Evolutionary conservation across 2,329 filamentous ascomycete genomes (phyloP).

Genomic region (Neofusicoccum kwambonambiense): DNA sequence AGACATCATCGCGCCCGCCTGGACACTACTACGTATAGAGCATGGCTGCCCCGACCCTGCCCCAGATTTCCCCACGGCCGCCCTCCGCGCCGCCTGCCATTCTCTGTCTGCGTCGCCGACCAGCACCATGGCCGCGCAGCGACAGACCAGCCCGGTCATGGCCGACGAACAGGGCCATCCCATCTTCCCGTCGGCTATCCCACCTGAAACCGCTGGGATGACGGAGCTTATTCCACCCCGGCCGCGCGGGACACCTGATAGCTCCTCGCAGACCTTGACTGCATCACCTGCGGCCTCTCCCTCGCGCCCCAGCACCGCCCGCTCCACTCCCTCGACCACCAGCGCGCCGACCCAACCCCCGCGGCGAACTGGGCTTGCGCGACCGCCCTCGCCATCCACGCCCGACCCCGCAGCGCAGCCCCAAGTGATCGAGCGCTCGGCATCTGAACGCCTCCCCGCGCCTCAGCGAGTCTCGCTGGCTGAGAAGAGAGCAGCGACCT

Average conservation of each 20-base stretch:
- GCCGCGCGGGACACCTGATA: not conserved
- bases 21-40: not conserved
- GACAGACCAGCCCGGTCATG: constrained; percentile 2
- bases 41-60: not conserved
- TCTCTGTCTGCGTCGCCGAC: not conserved
- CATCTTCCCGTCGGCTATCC: constrained; percentile 7
- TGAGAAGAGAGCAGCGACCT: not conserved
- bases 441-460: not conserved
- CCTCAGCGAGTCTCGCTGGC: not conserved
- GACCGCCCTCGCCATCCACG: not conserved
- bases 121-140: not conserved
- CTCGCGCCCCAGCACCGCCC: not conserved
- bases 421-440: not conserved
- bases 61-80: not conserved
- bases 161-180: not conserved
- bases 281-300: not conserved
- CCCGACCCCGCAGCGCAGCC: not conserved
- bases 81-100: not conserved
- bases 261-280: not conserved
- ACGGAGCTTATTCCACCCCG: constrained; percentile 3
- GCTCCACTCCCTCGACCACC: not conserved
- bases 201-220: constrained; percentile 15
- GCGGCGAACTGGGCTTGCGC: not conserved
- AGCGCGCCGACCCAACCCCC: not conserved
- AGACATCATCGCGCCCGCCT: not conserved